A percentile compares a stretch with the other conserved stretches of the same genome.
Evolutionary conservation across 495 filamentous ascomycete species (phyloP).

Genomic region (Lasiosphaeriaceae sp.): DNA sequence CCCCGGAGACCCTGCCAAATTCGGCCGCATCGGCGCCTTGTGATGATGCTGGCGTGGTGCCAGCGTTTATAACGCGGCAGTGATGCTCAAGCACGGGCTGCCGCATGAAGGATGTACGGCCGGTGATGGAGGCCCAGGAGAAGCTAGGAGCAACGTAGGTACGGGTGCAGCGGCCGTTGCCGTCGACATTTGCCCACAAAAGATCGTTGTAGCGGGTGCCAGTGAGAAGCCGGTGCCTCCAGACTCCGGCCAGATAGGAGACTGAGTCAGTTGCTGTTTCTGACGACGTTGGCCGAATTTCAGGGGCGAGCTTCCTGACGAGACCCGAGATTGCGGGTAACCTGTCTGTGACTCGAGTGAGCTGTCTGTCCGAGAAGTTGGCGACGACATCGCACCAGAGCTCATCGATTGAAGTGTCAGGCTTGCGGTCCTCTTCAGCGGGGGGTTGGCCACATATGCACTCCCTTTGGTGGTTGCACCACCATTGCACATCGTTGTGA

Average conservation of each 20-base stretch:
- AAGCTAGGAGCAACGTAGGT: not conserved
- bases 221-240: not conserved
- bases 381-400: not conserved
- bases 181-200: not conserved
- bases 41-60: not conserved
- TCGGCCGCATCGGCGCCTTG: not conserved
- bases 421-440: not conserved
- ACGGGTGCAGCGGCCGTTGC: not conserved
- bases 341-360: not conserved
- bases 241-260: constrained; percentile 1
- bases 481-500: not conserved
- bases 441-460: not conserved
- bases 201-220: not conserved
- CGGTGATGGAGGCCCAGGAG: not conserved
- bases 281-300: not conserved
- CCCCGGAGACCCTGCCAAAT: not conserved
- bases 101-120: not conserved
- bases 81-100: not conserved
- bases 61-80: not conserved
- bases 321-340: not conserved
- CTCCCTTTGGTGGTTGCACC: not conserved
- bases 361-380: not conserved
- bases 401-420: not conserved
- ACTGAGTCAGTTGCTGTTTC: not conserved
- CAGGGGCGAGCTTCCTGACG: not conserved